Evolutionary conservation across 2,329 filamentous ascomycete species (phyloP).

Genomic region (Pyricularia pennisetigena): DNA sequence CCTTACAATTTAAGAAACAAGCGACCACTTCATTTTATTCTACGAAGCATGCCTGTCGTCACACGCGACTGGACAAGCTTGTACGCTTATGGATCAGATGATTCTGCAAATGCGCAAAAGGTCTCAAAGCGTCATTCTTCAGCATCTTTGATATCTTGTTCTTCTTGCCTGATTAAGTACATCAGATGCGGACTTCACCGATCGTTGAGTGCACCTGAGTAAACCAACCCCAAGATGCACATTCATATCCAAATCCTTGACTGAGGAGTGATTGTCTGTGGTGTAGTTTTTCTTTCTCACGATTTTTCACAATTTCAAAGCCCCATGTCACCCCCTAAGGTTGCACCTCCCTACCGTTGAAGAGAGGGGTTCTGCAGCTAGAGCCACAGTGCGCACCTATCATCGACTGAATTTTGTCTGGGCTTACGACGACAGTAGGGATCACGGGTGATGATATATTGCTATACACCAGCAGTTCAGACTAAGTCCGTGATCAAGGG

Average conservation of each 20-base stretch:
- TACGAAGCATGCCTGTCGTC: no score
- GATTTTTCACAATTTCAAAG: no score
- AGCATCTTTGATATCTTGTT: neutral
- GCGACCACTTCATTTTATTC: neutral
- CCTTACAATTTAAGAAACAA: neutral
- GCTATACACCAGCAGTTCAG: neutral
- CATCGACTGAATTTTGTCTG: neutral
- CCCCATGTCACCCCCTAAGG: neutral
- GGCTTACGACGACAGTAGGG: neutral
- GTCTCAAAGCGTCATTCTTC: no score
- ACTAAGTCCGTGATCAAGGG: neutral
- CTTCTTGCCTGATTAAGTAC: neutral
- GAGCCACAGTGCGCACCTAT: neutral
- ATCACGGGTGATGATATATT: neutral
- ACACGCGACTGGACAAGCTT: no score
- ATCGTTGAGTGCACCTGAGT: no score
- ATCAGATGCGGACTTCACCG: no score
- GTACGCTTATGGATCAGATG: no score
- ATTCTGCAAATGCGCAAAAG: no score
- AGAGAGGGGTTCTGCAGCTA: neutral
- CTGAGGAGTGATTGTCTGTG: no score
- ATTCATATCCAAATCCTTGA: no score
- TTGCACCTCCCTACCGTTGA: neutral
- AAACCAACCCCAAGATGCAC: neutral
- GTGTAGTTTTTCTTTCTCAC: no score